Percentiles rank a stretch among this genome's conserved stretches.
phyloP scores from a whole-genome alignment of 2,329 filamentous ascomycete species.

The Aspergillus versicolor region DNA sequence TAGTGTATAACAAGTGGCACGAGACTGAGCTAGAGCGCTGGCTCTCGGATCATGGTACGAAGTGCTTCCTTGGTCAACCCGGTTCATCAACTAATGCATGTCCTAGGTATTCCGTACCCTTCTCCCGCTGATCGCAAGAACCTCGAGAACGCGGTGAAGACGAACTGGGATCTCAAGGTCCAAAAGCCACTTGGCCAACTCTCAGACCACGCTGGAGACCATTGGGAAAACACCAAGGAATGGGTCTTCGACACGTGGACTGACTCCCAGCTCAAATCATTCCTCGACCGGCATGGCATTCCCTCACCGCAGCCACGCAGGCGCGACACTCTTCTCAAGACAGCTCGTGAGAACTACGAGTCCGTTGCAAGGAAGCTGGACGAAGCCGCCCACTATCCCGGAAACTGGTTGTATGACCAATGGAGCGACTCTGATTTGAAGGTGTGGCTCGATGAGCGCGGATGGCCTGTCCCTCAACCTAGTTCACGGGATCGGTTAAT shows the following conservation, averaged over 20 bases:
- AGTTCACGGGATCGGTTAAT: constrained; percentile 82
- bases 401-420: constrained; percentile 86
- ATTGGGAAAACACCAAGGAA: constrained; percentile 71
- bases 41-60: constrained; percentile 75
- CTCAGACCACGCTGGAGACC: constrained; percentile 71
- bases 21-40: constrained; percentile 96
- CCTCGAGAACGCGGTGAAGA: constrained; percentile 83
- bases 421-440: constrained; percentile 96
- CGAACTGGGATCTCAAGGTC: constrained; percentile 82
- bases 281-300: constrained; percentile 84
- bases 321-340: constrained; percentile 76
- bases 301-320: constrained; percentile 84
- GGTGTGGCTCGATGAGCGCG: constrained; percentile 86
- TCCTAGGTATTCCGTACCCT: constrained; percentile 76
- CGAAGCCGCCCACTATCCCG: constrained; percentile 81
- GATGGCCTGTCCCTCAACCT: constrained; percentile 82
- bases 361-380: constrained; percentile 70
- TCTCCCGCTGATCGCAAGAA: constrained; percentile 87
- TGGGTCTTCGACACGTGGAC: constrained; percentile 94
- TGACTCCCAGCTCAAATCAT: constrained; percentile 89
- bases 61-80: neutral
- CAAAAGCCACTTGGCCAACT: constrained; percentile 73
- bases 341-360: constrained; percentile 80
- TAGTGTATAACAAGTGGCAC: constrained; percentile 98
- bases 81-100: constrained; percentile 1